A percentile compares a stretch with the other conserved stretches of the same genome.
Conservation (phyloP, 768 basidiomycete genomes). For the Symmetrospora coprosmae region DNA sequence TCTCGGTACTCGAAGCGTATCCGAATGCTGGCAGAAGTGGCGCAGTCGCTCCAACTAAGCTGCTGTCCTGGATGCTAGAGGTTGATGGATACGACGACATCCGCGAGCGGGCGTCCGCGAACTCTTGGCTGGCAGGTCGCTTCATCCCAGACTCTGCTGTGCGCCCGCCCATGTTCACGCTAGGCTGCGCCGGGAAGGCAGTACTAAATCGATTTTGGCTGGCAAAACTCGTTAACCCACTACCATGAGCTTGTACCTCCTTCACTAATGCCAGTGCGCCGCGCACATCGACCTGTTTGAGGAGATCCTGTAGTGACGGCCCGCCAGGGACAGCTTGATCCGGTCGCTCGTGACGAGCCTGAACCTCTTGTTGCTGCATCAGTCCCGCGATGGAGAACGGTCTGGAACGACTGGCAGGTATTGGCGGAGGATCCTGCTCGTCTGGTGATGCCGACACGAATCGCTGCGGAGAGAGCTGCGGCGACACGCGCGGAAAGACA, state of each 20-base stretch:
- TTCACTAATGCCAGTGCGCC: conserved; percentile 1
- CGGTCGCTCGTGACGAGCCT: too few relatives aligned
- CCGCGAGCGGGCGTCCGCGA: not conserved
- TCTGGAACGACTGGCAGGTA: too few relatives aligned
- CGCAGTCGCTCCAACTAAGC: not conserved
- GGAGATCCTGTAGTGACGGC: conserved; percentile 10
- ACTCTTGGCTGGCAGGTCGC: too few relatives aligned
- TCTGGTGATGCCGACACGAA: too few relatives aligned
- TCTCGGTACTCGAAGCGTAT: not conserved
- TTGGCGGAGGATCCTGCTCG: too few relatives aligned
- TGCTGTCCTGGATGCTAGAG: not conserved
- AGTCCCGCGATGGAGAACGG: too few relatives aligned
- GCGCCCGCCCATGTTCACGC: not conserved
- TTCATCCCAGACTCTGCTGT: not conserved
- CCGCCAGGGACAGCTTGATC: not conserved
- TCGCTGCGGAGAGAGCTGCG: too few relatives aligned
- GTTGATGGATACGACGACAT: not conserved
- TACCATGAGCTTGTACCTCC: not conserved
- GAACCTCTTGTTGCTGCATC: too few relatives aligned
- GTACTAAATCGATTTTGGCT: too few relatives aligned
- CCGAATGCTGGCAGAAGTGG: not conserved
- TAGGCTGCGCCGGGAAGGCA: too few relatives aligned
- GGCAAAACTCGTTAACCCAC: not conserved
- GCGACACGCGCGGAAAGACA: too few relatives aligned
- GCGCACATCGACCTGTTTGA: conserved; percentile 14